These are phyloP conservation scores for Neckera pumila DNA, from an alignment of 225 moss, liverwort and hornwort genomes.

Conservation along the genomic window DNA sequence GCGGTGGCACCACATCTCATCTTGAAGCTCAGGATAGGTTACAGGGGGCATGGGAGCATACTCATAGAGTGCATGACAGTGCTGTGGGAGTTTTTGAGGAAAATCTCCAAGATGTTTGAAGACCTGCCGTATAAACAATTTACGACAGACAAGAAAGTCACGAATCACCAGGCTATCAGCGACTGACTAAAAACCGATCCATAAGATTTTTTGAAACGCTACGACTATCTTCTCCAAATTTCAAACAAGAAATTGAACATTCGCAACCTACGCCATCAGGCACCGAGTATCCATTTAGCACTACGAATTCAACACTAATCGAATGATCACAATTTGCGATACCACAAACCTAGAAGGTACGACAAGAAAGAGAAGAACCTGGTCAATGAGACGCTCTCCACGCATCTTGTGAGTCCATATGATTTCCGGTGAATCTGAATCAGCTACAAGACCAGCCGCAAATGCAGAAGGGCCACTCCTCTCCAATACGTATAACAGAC, in stretches of 20 bases:
- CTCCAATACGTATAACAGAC: constrained; percentile 79
- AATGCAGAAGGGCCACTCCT: constrained; percentile 77
- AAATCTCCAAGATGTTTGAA: constrained; percentile 90
- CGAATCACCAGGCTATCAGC: neutral
- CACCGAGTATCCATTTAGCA: neutral
- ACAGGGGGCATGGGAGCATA: constrained; percentile 97
- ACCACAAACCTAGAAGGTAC: neutral
- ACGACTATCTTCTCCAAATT: neutral
- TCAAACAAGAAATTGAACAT: neutral
- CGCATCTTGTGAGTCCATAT: constrained; percentile 97
- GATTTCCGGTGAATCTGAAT: constrained; percentile 89
- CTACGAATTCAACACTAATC: neutral
- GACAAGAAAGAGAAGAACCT: constrained; percentile 32
- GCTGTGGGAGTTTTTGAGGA: constrained; percentile 84
- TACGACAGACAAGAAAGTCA: neutral
- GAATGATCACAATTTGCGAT: neutral
- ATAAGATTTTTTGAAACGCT: neutral
- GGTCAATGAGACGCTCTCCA: constrained; percentile 83
- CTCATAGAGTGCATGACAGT: constrained; percentile 83
- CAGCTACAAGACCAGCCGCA: constrained; percentile 73
- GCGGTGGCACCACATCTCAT: constrained; percentile 98
- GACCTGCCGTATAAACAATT: constrained; percentile 27
- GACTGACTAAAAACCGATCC: neutral
- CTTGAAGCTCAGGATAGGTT: constrained; percentile 91
- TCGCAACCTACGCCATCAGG: neutral